Percentiles rank a stretch among this genome's conserved stretches.
Evolutionary conservation across 768 basidiomycete genomes (phyloP).

Genomic region (Gymnopilus junonius): DNA sequence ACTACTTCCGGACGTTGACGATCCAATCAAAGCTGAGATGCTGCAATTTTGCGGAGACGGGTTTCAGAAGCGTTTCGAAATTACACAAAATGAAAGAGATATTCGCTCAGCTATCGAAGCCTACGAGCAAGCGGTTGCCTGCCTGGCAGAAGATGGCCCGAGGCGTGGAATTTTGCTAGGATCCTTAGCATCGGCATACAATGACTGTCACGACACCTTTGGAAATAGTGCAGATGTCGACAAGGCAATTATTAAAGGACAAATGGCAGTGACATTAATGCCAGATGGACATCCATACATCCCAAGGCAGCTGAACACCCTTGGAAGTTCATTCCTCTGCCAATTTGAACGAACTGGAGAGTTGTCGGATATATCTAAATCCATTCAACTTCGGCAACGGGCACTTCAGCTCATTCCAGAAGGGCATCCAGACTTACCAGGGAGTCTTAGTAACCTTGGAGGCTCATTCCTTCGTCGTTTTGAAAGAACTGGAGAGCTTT

Average conservation of each 20-base stretch:
- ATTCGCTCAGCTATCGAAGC: background rate
- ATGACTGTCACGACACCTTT: background rate
- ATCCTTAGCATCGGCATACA: background rate
- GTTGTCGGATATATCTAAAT: background rate
- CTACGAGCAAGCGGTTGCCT: background rate
- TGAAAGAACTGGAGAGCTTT: background rate
- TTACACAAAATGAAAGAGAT: background rate
- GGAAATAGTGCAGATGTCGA: background rate
- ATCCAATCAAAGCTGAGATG: conserved; percentile 31
- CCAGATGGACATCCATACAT: background rate
- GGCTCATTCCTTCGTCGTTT: background rate
- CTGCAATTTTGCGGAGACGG: background rate
- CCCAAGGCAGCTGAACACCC: background rate
- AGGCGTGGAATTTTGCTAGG: background rate
- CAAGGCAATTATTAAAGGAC: background rate
- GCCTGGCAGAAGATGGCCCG: background rate
- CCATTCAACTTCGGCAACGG: background rate
- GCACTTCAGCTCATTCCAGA: background rate
- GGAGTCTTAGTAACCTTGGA: background rate
- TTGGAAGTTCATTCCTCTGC: background rate
- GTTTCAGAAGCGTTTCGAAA: background rate
- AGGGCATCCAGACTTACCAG: background rate
- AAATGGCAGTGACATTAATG: background rate
- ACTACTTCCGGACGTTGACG: background rate
- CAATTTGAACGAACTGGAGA: background rate